Evolutionary conservation across 352 stramenopile species (phyloP), one percentile per base, ranked within the genome.

Genomic region (Phytopythium chamaehyphon): DNA sequence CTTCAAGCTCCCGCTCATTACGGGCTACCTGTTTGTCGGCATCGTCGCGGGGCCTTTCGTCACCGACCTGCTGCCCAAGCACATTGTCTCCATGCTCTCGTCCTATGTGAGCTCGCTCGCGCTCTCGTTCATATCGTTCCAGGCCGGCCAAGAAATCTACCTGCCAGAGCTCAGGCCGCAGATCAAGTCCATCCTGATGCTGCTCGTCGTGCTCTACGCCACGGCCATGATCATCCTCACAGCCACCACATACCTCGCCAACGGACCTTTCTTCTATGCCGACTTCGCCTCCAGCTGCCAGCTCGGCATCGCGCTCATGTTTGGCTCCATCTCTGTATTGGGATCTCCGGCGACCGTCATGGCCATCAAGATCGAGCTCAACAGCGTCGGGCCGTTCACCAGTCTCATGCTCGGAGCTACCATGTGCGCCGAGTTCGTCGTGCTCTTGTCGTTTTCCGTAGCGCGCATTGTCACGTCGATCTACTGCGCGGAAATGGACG

Each of bases 341-440:
- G 73, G 66, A 2, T 89, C 78, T 12, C 78, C 78, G 0, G 69
- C 75, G 7, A 89, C 78, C 11, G 73, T 86, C 39, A 86, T 89
- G 76, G 78, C 76, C 16, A 86, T 88, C 61, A 86, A 88, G 62
- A 88, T 86, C 46, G 76, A 88, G 49, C 66, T 86, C 48, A 84
- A 89, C 43, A 84, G 75, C 24, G 78, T 84, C 40, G 78, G 78
- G 2, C 73, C 73, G 6, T 89, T 89, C 54, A 89, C 78, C 6
- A 86, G 82, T 56, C 63, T 89, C 44, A 87, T 87, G 78, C 63
- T 89, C 12, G 78, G 78, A 9, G 62, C 71, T 9, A 86, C 73
- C 7, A 89, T 89, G 78, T 74, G 61, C 5, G 73, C 78, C 38
- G 78, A 89, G 55, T 86, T 89, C 31, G 64, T 89, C 11, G 78